Percentiles rank a stretch among this genome's conserved stretches.
phyloP scores from a whole-genome alignment of 2,329 filamentous ascomycete genomes.

The Fusarium sp. region DNA sequence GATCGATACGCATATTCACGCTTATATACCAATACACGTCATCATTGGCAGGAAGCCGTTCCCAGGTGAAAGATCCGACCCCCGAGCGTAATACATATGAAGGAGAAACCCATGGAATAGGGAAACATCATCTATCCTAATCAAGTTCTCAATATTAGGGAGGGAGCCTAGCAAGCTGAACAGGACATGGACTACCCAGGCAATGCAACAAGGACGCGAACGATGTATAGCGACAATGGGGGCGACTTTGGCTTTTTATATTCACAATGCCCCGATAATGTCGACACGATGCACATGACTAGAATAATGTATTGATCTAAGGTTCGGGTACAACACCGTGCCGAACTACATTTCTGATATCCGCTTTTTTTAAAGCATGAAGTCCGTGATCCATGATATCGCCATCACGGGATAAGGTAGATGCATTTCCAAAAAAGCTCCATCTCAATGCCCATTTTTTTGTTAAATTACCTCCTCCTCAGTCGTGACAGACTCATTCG shows the following conservation, averaged over 20 bases:
- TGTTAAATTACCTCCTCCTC: not conserved
- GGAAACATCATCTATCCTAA: not conserved
- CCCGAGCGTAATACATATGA: conserved; percentile 26
- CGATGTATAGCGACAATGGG: conserved; percentile 10
- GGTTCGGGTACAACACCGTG: not conserved
- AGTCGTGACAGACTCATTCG: not conserved
- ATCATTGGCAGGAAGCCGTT: conserved; percentile 65
- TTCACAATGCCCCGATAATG: conserved; percentile 44
- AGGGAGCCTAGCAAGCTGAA: not conserved
- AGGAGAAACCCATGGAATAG: not conserved
- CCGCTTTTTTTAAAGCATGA: not conserved
- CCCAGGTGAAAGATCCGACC: conserved; percentile 47
- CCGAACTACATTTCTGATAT: not conserved
- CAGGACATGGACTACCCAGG: not conserved
- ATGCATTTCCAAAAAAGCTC: not conserved
- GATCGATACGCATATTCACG: conserved; percentile 60
- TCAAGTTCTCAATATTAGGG: not conserved
- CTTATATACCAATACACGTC: conserved; percentile 63
- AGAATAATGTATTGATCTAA: conserved; percentile 32
- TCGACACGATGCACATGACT: conserved; percentile 43
- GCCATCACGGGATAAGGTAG: not conserved
- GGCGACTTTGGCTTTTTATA: conserved; percentile 31
- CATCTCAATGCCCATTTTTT: not conserved
- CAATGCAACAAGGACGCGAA: not conserved
- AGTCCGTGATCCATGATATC: too few relatives aligned